Evolutionary conservation across 108 stramenopile genomes (phyloP).

Genomic region (Cyclotella choctawhatcheeana): DNA sequence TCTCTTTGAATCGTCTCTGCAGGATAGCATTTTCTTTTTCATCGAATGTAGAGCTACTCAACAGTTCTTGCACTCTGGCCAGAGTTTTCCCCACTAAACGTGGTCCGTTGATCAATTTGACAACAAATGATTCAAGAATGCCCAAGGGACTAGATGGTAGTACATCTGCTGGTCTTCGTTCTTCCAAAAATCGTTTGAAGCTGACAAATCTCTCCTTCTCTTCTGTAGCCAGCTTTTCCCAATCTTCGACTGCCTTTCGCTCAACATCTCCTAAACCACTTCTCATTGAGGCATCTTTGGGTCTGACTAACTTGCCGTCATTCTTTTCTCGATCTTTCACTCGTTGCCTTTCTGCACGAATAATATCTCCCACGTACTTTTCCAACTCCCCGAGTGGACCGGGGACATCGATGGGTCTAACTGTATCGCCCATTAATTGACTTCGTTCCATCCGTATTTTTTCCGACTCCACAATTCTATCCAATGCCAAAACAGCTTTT

Average conservation of each 20-base stretch:
- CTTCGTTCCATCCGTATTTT: constrained; percentile 67
- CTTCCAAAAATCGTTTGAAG: constrained; percentile 60
- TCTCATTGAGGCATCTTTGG: constrained; percentile 67
- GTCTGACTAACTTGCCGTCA: constrained; percentile 60
- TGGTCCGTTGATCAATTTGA: constrained; percentile 74
- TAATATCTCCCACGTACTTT: constrained; percentile 59
- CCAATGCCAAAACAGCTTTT: constrained; percentile 57
- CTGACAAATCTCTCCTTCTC: constrained; percentile 69
- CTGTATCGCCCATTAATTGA: constrained; percentile 55
- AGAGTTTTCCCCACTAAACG: constrained; percentile 58
- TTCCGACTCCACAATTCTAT: constrained; percentile 68
- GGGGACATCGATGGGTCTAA: constrained; percentile 83
- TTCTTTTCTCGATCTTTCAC: constrained; percentile 54
- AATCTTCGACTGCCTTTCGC: constrained; percentile 60
- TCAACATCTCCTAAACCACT: constrained; percentile 80
- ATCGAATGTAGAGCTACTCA: constrained; percentile 59
- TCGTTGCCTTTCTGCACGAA: constrained; percentile 68
- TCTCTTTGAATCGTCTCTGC: constrained; percentile 5
- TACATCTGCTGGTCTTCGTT: constrained; percentile 76
- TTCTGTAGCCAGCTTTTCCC: constrained; percentile 64
- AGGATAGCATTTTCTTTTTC: constrained; percentile 32
- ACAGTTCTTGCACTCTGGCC: constrained; percentile 68
- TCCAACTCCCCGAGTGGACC: constrained; percentile 86
- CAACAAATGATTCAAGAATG: constrained; percentile 67
- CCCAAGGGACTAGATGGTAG: constrained; percentile 61